Evolutionary conservation across 2,329 filamentous ascomycete genomes (phyloP), one percentile per base, ranked within the genome.

Genomic region (Arthrobotrys sphaeroides): DNA sequence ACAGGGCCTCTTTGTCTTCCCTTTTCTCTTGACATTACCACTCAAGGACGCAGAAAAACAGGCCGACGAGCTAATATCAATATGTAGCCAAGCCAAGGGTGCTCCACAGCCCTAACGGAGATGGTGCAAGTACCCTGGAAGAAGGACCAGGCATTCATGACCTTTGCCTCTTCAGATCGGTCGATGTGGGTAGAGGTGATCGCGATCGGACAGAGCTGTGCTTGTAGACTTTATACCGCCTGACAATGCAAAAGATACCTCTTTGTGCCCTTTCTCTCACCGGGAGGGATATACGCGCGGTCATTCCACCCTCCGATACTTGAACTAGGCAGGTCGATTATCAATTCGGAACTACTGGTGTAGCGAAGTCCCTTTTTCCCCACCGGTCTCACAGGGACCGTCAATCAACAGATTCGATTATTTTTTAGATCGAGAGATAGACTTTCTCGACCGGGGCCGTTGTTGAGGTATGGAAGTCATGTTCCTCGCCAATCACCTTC

Each of bases 301-400:
- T 75, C 72, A 75, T 60, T 69, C 64, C 36, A 22, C 61, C 60
- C n/a, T 51, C 31, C 4, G 31, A 40, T n/a, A 55, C n/a, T 49
- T 62, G 53, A 64, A 75, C 72, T 65, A 65, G 72, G 72, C 57
- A 75, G 72, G 72, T 75, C 64, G 49, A 49, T n/a, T 65, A 69
- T 43, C 47, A n/a, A 55, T 16, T 31, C 16, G 36, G 22, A 28
- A 26, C 22, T 45, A 43, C 20, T n/a, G n/a, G 66, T 33, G 38
- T 31, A 38, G 51, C 31, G n/a, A 53, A 47, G 33, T 31, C 43
- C 49, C 53, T 36, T 69, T 20, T 36, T 38, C 38, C 42, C 20
- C 18, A 24, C 26, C 36, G n/a, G 28, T 22, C 26, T 38, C 38
- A 20, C 49, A 64, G 57, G 40, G 40, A 49, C 55, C 40, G 28